Evolutionary conservation across 2,329 filamentous ascomycete species (phyloP).

Genomic region (Alternaria arbusti): DNA sequence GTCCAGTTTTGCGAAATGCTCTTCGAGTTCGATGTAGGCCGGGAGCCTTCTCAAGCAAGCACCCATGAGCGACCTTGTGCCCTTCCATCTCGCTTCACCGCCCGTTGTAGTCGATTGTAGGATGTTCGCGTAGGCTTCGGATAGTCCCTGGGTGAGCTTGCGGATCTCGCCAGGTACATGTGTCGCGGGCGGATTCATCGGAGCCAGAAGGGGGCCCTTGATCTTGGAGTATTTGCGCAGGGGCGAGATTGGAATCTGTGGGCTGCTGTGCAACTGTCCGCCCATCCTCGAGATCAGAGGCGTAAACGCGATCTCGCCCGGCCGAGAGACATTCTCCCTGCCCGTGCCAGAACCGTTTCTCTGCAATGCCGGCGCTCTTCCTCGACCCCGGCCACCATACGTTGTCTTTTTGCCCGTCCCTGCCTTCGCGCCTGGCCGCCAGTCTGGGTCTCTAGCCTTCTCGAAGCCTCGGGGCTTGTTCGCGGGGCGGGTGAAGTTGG

Average conservation of each 20-base stretch:
- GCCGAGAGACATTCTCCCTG: constrained; percentile 18
- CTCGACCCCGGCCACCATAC: constrained; percentile 39
- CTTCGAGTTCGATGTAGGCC: constrained; percentile 49
- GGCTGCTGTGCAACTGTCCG: constrained; percentile 36
- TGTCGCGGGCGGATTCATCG: constrained; percentile 27
- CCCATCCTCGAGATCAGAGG: constrained; percentile 43
- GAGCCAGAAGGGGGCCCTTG: constrained; percentile 32
- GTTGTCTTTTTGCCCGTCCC: constrained; percentile 39
- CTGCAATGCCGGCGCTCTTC: constrained; percentile 16
- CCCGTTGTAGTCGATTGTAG: constrained; percentile 36
- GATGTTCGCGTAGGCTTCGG: constrained; percentile 45
- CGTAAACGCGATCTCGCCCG: constrained; percentile 46
- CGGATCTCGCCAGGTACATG: constrained; percentile 32
- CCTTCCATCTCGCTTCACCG: constrained; percentile 33
- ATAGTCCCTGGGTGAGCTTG: constrained; percentile 40
- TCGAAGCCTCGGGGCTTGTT: constrained; percentile 43
- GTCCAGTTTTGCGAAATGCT: constrained; percentile 45
- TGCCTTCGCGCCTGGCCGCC: constrained; percentile 38
- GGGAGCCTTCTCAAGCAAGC: constrained; percentile 51
- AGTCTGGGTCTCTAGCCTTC: constrained; percentile 45
- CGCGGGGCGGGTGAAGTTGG: constrained; percentile 33
- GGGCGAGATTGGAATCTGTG: constrained; percentile 37
- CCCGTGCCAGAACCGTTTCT: background rate
- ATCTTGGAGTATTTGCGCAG: constrained; percentile 27
- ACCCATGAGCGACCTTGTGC: constrained; percentile 47